Percentiles rank a stretch among this genome's conserved stretches.
These are phyloP conservation scores for Pestalotiopsis sp. DNA, from an alignment of 2,329 filamentous ascomycete genomes.

Conservation along the genomic window DNA sequence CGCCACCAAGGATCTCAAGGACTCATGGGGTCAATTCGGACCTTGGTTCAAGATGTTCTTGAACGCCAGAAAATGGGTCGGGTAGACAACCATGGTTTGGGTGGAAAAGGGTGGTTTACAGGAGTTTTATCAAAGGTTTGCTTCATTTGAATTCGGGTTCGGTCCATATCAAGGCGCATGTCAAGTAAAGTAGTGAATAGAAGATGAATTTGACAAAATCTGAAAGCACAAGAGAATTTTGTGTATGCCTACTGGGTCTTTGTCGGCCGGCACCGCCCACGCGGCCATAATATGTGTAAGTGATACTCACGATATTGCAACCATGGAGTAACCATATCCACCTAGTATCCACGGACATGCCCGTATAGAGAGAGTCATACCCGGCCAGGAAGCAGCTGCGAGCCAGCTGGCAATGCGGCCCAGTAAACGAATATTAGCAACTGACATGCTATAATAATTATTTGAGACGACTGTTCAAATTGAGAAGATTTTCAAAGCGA, in stretches of 20 bases:
- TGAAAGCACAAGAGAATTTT: not conserved
- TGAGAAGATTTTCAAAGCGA: too few relatives aligned
- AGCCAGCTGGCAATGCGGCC: not conserved
- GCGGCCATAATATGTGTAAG: not conserved
- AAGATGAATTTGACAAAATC: not conserved
- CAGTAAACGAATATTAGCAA: not conserved
- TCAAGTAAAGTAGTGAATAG: not conserved
- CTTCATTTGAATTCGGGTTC: not conserved
- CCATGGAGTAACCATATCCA: not conserved
- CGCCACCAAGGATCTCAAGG: constrained; percentile 58
- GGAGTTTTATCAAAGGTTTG: not conserved
- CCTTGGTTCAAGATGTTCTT: constrained; percentile 87
- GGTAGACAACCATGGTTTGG: constrained; percentile 38
- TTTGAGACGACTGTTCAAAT: too few relatives aligned
- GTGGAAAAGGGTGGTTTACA: not conserved
- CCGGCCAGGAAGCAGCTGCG: not conserved
- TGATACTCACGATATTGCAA: not conserved
- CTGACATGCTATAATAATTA: too few relatives aligned
- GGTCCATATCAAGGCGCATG: not conserved
- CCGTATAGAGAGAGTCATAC: not conserved
- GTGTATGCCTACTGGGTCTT: not conserved
- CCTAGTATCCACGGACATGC: not conserved
- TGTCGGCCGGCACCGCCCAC: not conserved
- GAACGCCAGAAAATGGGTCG: constrained; percentile 87
- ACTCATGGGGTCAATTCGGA: constrained; percentile 78